Percentiles rank a stretch among this genome's conserved stretches.
phyloP scores from a whole-genome alignment of 768 basidiomycete genomes.

The Glaciozyma martinii region DNA sequence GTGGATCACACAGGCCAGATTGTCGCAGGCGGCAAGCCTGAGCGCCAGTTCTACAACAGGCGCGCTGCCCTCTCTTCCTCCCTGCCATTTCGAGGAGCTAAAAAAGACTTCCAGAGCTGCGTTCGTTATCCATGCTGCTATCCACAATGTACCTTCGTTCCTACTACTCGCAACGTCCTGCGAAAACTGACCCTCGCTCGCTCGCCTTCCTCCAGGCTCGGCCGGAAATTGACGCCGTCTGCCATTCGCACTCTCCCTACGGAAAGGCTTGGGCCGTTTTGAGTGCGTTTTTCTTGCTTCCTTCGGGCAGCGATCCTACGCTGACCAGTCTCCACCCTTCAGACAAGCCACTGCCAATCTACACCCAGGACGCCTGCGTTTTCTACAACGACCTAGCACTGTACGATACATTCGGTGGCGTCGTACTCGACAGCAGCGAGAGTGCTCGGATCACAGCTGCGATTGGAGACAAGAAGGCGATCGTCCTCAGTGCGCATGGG shows the following conservation, averaged over 20 bases:
- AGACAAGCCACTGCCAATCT: slow-evolving; percentile 9
- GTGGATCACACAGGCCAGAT: slow-evolving; percentile 31
- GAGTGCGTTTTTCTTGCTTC: not conserved
- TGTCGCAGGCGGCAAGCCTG: slow-evolving; percentile 30
- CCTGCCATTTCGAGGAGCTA: not conserved
- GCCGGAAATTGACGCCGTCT: slow-evolving; percentile 8
- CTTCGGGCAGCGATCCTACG: not conserved
- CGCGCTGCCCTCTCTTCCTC: not conserved
- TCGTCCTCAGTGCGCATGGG: slow-evolving; percentile 35
- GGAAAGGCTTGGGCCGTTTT: slow-evolving; percentile 13
- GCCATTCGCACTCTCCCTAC: slow-evolving; percentile 11
- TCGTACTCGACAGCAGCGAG: slow-evolving; percentile 32
- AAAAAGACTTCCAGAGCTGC: not conserved
- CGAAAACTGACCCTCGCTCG: too few relatives aligned
- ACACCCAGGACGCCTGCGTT: slow-evolving; percentile 15
- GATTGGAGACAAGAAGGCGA: slow-evolving; percentile 33
- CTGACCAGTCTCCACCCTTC: not conserved
- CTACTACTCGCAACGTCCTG: not conserved
- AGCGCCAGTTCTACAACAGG: slow-evolving; percentile 18
- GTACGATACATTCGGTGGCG: slow-evolving; percentile 29
- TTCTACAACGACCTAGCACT: slow-evolving; percentile 5
- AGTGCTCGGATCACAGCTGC: slow-evolving; percentile 21
- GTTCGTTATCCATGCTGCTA: slow-evolving; percentile 3
- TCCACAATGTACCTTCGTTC: not conserved
- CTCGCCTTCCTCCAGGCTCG: not conserved